A percentile compares a stretch with the other conserved stretches of the same genome.
phyloP scores from a whole-genome alignment of 1,284 basidiomycete genomes.

The Vanrija sp. region DNA sequence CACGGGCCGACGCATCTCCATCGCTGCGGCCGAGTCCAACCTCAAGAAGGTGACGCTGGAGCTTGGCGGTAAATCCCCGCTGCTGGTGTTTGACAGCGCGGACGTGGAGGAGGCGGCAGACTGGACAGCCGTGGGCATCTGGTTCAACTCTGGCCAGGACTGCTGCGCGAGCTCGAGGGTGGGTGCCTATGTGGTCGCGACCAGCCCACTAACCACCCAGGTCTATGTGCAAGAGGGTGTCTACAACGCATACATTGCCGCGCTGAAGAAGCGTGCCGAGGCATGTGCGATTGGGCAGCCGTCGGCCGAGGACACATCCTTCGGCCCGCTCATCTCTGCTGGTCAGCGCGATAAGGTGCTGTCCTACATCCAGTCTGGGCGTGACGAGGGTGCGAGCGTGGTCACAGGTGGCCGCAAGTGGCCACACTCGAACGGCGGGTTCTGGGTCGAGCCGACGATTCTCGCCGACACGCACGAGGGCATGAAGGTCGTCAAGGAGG shows the following conservation, averaged over 20 bases:
- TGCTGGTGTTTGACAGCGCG: slow-evolving; percentile 51
- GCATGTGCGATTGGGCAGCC: slow-evolving; percentile 66
- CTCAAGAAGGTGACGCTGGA: slow-evolving; percentile 65
- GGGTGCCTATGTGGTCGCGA: background rate
- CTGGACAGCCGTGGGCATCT: slow-evolving; percentile 41
- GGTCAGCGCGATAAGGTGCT: slow-evolving; percentile 84
- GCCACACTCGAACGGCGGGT: slow-evolving; percentile 35
- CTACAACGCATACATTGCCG: slow-evolving; percentile 71
- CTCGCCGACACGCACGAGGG: slow-evolving; percentile 35
- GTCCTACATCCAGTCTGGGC: slow-evolving; percentile 82
- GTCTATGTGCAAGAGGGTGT: slow-evolving; percentile 75
- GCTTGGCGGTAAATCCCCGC: slow-evolving; percentile 54
- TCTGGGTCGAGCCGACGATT: slow-evolving; percentile 48
- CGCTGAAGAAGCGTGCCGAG: slow-evolving; percentile 66
- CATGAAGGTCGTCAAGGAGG: slow-evolving; percentile 42
- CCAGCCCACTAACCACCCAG: background rate
- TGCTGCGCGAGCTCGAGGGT: slow-evolving; percentile 42
- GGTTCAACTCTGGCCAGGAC: slow-evolving; percentile 35
- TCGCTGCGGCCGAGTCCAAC: slow-evolving; percentile 75
- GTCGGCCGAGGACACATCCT: slow-evolving; percentile 66
- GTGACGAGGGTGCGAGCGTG: slow-evolving; percentile 75
- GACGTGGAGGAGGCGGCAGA: slow-evolving; percentile 69
- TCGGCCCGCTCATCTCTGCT: slow-evolving; percentile 79
- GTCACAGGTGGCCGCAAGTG: slow-evolving; percentile 66
- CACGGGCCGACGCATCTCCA: slow-evolving; percentile 80